Base-by-base conservation (phyloP, 164 flowering plant species). In the Annona squamosa region DNA sequence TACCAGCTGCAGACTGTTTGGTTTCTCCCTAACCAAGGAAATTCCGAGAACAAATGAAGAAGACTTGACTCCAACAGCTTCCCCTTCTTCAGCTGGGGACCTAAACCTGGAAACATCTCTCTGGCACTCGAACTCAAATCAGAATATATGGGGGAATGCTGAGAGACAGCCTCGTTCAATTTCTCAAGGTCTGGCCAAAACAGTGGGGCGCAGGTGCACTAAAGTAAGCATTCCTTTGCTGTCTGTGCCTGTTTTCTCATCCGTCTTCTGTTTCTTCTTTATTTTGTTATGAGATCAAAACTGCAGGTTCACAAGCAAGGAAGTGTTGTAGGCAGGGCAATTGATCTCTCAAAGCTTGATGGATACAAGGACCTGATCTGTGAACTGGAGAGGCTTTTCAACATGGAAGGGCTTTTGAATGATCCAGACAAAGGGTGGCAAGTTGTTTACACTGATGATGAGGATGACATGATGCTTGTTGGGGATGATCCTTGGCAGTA, bases 1-100 rank as follows among this genome's bases (percentile, higher is more conserved):
- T 77, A 81, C 81, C 70, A 79, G 86, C 73, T 94, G 97, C 88
- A 89, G 88, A 73, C 87, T 94, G 44, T 92, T 94, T 78, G 99
- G 99, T 13, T 92, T 94, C 76, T 78, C 97, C n/a, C 74, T 94
- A 79, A 89, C 84, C 1, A 86, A 87, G 69, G 94, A 82, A 71
- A 77, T 74, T 44, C 73, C 73, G 37, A 75, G 45, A 42, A 62
- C 78, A 19, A 79, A 48, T 69, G 76, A 74, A 16, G 86, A 72
- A 46, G 81, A 74, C n/a, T 46, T 68, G n/a, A 46, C 75, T 72
- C 72, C 77, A 48, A 65, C 59, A 43, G 13, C 82, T 17, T 75
- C 84, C 73, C 69, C 83, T 2, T 75, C 77, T 64, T 73, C 72
- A 13, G 59, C 65, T 73, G 75, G 71, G 62, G 72, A 45, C 74